Evolutionary conservation across 371 early-diverging fungal genomes (phyloP), one percentile per base, ranked within the genome.

Genomic region (Blyttiomyces sp.): DNA sequence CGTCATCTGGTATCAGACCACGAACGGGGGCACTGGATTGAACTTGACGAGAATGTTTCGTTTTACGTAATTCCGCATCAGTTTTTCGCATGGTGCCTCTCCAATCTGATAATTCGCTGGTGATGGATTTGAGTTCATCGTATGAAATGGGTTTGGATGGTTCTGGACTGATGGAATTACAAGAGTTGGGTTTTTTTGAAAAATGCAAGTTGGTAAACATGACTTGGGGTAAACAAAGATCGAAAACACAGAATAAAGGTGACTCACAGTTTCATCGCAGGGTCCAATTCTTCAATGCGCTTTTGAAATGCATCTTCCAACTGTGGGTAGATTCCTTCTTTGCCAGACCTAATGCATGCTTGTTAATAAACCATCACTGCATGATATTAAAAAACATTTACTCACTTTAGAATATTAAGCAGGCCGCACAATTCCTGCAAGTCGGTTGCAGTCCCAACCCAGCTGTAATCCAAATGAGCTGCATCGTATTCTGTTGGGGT

Each of bases 401-500:
- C 51, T 23, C 45, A 62, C 67, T 54, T 48, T 23, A 67, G 63
- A 11, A 67, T 49, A 27, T 36, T 17, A 21, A 61, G 58, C 43
- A 67, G 54, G 7, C 44, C 39, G 31, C 7, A 19, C 19, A 67
- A 63, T 21, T 62, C 53, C 11, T 17, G 19, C 26, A 52, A 28
- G 39, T 55, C 49, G 19, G 54, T 54, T 5, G 57, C 57, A 2
- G 39, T 32, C 17, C 21, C 44, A 0, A 67, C 52, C 35, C 32
- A 67, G 23, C 46, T 17, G 46, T 57, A 67, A 49, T 67, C 67
- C 46, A 67, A 34, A 23, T 52, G 51, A 4, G 26, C 31, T 7
- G 62, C 62, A 28, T 67, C 67, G 57, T 67, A 67, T 3, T 55
- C 55, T n/a, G n/a, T n/a, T n/a, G n/a, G n/a, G n/a, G n/a, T n/a